Base-by-base conservation (phyloP, 148 eudicot genomes). In the Polygonum aviculare region DNA sequence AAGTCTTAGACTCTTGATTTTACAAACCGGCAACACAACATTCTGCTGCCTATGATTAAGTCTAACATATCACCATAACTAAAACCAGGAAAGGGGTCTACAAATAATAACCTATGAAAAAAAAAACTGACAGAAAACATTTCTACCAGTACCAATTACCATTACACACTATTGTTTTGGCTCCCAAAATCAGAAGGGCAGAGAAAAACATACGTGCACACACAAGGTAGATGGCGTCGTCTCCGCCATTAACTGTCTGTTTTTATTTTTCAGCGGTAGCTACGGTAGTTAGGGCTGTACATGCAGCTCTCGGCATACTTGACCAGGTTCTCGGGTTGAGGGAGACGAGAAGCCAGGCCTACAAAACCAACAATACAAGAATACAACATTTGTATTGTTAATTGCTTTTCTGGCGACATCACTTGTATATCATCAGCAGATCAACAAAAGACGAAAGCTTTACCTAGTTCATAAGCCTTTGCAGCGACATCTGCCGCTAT, bases 401-500 rank as follows among this genome's bases (percentile, higher is more conserved):
- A 41, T 3, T 57, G 10, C 0, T 39, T 33, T 69, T 15, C 45
- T 36, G 1, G n/a, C 0, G 18, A 33, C 36, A 45, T 11, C 54
- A 72, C 1, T 18, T 11, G 47, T 72, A 45, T 10, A 45, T 44
- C 52, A 15, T 41, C 19, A n/a, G 16, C 22, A 41, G 51, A 4
- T 18, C 47, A 40, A 71, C 26, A 19, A 22, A 7, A 16, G 14
- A 41, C 40, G 74, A 40, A 7, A 21, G 31, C 90, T 80, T 11
- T 11, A 87, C 98, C 95, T 5, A 94, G 90, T 55, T 91, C 98
- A 76, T 94, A 92, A 60, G 90, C 97, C 82, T 90, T 91, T 76
- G 98, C 93, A 81, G 98, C 98, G 48, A 94, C 98, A 74, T 78
- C 88, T 39, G 98, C 98, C 81, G 98, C 98, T 81, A 94, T 88